Evolutionary conservation across 805 yeast genomes (phyloP), one percentile per base, ranked within the genome.

Genomic region (Barnettozyma sp.): DNA sequence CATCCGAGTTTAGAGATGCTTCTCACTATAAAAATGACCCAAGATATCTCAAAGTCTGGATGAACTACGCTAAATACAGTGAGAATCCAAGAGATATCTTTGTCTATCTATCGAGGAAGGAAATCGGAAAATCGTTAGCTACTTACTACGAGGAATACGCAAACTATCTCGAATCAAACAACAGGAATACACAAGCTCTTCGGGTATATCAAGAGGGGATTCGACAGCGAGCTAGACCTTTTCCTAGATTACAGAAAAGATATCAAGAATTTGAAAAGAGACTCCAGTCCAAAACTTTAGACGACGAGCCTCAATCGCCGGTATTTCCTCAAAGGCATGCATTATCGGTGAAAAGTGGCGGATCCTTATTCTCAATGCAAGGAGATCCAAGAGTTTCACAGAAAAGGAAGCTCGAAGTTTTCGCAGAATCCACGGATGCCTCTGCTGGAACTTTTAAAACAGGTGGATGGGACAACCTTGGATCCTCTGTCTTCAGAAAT

Each of bases 101-200:
- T 54, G 65, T 73, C 6, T 86, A 79, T 50, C 63, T 90, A 58
- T 73, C 78, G 28, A 72, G 78, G 41, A 77, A 80, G 43, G 74
- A 70, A 32, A 83, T 90, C 23, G 97, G 95, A 1, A 53, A 51
- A 22, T 65, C 65, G 26, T 61, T 85, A 34, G 76, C 95, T 0
- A 48, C 76, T 14, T 87, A 71, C 53, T 90, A 87, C 52, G 95
- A 86, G 52, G 81, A 75, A 41, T 85, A 82, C 60, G 84, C 94
- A 1, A 65, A 68, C 22, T 73, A 61, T 39, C 56, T 81, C 38
- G 94, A 82, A 50, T 30, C 62, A 1, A 58, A 57, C 13, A 68
- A 69, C 15, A 68, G 72, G 38, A 48, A 49, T 30, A 29, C 49
- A 3, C 80, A 76, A 38, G 94, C 94, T 0, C 61, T 62, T 3